These are phyloP conservation scores for Tolypocladium amazonense DNA, from an alignment of 2,329 filamentous ascomycete genomes.

Conservation along the genomic window DNA sequence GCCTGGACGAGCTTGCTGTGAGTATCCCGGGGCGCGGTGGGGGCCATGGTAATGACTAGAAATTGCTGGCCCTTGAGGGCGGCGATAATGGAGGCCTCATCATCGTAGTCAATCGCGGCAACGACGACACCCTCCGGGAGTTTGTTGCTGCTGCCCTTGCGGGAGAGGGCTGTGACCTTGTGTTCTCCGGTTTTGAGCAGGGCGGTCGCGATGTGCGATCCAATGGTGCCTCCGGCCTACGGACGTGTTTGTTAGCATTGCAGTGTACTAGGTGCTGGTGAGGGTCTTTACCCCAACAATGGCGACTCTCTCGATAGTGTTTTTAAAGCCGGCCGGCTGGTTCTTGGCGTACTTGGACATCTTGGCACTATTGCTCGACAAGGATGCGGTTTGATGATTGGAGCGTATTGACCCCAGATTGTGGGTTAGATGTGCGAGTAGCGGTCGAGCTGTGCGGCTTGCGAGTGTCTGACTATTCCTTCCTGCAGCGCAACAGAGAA, in stretches of 20 bases:
- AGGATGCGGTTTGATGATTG: no score
- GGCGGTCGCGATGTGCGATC: slow-evolving; percentile 21
- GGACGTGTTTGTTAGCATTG: background rate
- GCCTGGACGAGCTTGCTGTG: slow-evolving; percentile 41
- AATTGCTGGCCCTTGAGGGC: slow-evolving; percentile 43
- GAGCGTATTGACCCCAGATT: no score
- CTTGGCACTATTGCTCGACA: no score
- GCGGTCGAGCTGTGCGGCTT: no score
- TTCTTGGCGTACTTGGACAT: slow-evolving; percentile 9
- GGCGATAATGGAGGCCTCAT: slow-evolving; percentile 29
- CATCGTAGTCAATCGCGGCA: slow-evolving; percentile 32
- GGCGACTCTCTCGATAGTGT: slow-evolving; percentile 26
- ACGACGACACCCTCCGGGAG: slow-evolving; percentile 33
- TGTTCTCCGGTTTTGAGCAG: slow-evolving; percentile 38
- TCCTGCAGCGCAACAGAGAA: no score
- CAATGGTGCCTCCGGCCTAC: slow-evolving; percentile 32
- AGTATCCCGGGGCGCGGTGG: slow-evolving; percentile 29
- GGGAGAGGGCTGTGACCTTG: slow-evolving; percentile 39
- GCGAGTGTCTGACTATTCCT: no score
- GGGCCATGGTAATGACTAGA: slow-evolving; percentile 42
- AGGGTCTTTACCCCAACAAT: slow-evolving; percentile 28
- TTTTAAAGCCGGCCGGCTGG: slow-evolving; percentile 13
- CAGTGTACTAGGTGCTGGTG: background rate
- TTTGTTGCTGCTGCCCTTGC: slow-evolving; percentile 25
- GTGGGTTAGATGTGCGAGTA: no score